A percentile compares a stretch with the other conserved stretches of the same genome.
Conservation (phyloP, 1,284 basidiomycete genomes). For the Irpex sp. region DNA sequence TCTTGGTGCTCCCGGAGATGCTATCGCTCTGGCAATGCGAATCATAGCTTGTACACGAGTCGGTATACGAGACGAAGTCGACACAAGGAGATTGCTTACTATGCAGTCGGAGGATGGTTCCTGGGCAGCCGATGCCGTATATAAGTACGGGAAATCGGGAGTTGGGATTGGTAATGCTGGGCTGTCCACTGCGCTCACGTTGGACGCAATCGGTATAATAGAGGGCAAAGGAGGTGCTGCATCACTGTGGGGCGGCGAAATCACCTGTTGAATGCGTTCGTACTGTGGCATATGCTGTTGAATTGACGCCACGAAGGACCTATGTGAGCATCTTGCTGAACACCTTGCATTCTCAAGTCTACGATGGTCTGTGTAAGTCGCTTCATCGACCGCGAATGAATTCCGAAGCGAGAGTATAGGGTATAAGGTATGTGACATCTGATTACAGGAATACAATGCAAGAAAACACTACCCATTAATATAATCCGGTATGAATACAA, state of each 20-base stretch:
- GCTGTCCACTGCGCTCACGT: not conserved
- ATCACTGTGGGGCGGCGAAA: not conserved
- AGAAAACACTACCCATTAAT: not conserved
- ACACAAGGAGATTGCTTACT: slow-evolving; percentile 35
- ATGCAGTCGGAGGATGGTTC: slow-evolving; percentile 46
- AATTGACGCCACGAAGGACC: too few species aligned
- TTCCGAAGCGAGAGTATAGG: not conserved
- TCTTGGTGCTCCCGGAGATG: slow-evolving; percentile 41
- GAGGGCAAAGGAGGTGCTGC: not conserved
- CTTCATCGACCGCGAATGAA: not conserved
- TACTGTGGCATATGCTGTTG: too few species aligned
- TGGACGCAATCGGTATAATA: not conserved
- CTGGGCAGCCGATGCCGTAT: slow-evolving; percentile 44
- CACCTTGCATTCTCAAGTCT: too few species aligned
- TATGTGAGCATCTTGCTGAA: too few species aligned
- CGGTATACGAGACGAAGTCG: slow-evolving; percentile 36
- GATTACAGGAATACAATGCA: not conserved
- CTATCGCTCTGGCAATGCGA: slow-evolving; percentile 41
- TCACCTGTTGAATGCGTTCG: too few species aligned
- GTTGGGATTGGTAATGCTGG: slow-evolving; percentile 13
- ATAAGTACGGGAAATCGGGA: slow-evolving; percentile 41
- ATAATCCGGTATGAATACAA: slow-evolving; percentile 1
- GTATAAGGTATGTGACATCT: not conserved
- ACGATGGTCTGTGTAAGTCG: too few species aligned
- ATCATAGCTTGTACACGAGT: slow-evolving; percentile 37